Base-by-base conservation (phyloP, 139 green algal genomes). In the Pseudopediastrum boryanum region DNA sequence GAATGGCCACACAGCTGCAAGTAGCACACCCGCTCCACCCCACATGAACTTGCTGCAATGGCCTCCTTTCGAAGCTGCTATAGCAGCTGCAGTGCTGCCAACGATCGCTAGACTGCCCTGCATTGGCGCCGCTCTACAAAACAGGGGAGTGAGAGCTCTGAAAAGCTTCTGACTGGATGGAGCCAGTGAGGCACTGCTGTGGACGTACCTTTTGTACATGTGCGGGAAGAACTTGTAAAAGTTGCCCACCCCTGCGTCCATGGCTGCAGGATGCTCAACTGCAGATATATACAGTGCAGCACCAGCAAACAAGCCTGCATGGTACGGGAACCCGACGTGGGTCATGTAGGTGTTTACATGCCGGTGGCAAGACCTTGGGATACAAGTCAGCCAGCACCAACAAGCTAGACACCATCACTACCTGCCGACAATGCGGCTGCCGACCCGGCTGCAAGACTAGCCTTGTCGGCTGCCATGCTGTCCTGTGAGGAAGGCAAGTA, bases 231-330 rank as follows among this genome's bases (percentile, higher is more conserved):
- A 78, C 7, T 23, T 43, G 56, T 69, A 78, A 41, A 59, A 56
- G 52, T 31, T 58, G 38, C 52, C 43, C 23, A 25, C 13, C 54
- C 52, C 44, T 8, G 51, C 36, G 29, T 69, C 35, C 54, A 69
- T n/a, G 12, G 29, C 52, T 9, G 71, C 71, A 48, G 71, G 71
- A 13, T 44, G 38, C 59, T 78, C 71, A 16, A 78, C 71, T 61
- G 71, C 39, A 70, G 52, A 39, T 13, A 78, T 43, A 13, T 46
- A 78, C 9, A 78, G 25, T 1, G 71, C 71, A 33, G 38, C 36
- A 46, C 71, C 71, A 58, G 71, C 71, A 70, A 78, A 78, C 10
- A 21, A 19, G 23, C 71, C 71, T 78, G 54, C 71, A 21, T 8
- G 23, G 4, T 33, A 43, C 25, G 29, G 1, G n/a, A 27, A n/a